A percentile compares a stretch with the other conserved stretches of the same genome.
Evolutionary conservation across 2,329 filamentous ascomycete species (phyloP).

Genomic region (Fusarium oxysporum): DNA sequence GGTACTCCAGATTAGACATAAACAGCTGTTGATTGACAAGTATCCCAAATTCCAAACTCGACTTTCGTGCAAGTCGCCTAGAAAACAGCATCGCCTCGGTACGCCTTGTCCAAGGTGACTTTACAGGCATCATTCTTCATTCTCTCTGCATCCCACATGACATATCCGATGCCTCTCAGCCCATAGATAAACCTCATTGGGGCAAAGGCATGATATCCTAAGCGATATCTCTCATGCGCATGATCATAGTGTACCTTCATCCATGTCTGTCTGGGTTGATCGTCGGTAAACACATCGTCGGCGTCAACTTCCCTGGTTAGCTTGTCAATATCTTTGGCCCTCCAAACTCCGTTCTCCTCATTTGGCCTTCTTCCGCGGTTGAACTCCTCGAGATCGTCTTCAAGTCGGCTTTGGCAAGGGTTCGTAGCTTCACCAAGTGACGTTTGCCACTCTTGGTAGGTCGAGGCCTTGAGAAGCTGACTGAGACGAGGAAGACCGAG

Average conservation of each 20-base stretch:
- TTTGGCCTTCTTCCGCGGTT: conserved; percentile 14
- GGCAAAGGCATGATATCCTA: conserved; percentile 28
- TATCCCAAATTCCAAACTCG: background rate
- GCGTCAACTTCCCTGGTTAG: conserved; percentile 31
- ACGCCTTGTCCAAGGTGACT: conserved; percentile 29
- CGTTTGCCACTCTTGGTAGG: conserved; percentile 35
- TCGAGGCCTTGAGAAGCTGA: conserved; percentile 26
- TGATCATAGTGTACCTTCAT: conserved; percentile 32
- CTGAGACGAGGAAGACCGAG: conserved; percentile 27
- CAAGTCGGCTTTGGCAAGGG: conserved; percentile 22
- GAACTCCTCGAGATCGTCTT: conserved; percentile 33
- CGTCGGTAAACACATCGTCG: conserved; percentile 26
- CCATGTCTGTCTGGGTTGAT: conserved; percentile 35
- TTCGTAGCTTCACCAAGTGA: conserved; percentile 11
- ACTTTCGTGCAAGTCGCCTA: background rate
- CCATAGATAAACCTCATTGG: conserved; percentile 38
- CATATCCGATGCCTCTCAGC: conserved; percentile 35
- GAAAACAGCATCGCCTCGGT: conserved; percentile 34
- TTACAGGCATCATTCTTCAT: conserved; percentile 34
- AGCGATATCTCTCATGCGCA: conserved; percentile 23
- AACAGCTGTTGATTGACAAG: background rate
- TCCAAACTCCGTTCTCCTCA: conserved; percentile 15
- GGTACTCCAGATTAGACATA: background rate
- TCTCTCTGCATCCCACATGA: conserved; percentile 38
- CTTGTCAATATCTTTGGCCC: conserved; percentile 31